These are phyloP conservation scores for Verticillium dahliae DNA, from an alignment of 2,329 filamentous ascomycete genomes.

Conservation along the genomic window DNA sequence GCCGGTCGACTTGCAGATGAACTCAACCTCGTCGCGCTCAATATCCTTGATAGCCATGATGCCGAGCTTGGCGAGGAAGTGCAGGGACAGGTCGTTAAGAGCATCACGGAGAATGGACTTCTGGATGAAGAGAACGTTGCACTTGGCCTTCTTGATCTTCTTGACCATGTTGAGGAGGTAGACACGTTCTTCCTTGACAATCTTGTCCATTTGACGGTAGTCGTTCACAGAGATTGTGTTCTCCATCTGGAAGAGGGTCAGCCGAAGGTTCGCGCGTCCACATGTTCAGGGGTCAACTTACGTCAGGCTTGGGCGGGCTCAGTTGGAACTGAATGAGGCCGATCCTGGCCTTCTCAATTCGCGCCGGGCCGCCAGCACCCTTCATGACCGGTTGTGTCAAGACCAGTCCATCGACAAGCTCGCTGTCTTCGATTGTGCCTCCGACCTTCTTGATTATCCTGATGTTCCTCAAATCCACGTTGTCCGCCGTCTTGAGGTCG, in stretches of 20 bases:
- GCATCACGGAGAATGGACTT: slow-evolving; percentile 97
- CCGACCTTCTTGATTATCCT: slow-evolving; percentile 96
- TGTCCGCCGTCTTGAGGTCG: slow-evolving; percentile 90
- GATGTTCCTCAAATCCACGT: slow-evolving; percentile 94
- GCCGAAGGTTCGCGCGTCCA: background rate
- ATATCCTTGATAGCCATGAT: slow-evolving; percentile 97
- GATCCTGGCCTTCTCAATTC: slow-evolving; percentile 97
- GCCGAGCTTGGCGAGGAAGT: slow-evolving; percentile 95
- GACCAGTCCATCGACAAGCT: slow-evolving; percentile 91
- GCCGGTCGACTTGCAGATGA: slow-evolving; percentile 97
- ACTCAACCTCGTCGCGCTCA: slow-evolving; percentile 97
- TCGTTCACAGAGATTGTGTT: slow-evolving; percentile 99
- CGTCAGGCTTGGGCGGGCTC: slow-evolving; percentile 94
- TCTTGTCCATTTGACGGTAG: slow-evolving; percentile 99
- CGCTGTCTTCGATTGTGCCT: slow-evolving; percentile 96
- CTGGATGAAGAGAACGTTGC: slow-evolving; percentile 95
- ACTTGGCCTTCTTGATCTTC: slow-evolving; percentile 99
- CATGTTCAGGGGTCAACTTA: slow-evolving; percentile 34
- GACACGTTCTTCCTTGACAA: slow-evolving; percentile 96
- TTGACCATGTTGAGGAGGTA: slow-evolving; percentile 99
- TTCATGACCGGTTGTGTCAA: slow-evolving; percentile 91
- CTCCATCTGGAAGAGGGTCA: slow-evolving; percentile 65
- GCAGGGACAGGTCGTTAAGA: slow-evolving; percentile 93
- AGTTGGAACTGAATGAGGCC: slow-evolving; percentile 98
- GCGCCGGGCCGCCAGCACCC: slow-evolving; percentile 79